Base-by-base conservation (phyloP, 2,329 filamentous ascomycete genomes). In the Trematosphaeria pertusa region DNA sequence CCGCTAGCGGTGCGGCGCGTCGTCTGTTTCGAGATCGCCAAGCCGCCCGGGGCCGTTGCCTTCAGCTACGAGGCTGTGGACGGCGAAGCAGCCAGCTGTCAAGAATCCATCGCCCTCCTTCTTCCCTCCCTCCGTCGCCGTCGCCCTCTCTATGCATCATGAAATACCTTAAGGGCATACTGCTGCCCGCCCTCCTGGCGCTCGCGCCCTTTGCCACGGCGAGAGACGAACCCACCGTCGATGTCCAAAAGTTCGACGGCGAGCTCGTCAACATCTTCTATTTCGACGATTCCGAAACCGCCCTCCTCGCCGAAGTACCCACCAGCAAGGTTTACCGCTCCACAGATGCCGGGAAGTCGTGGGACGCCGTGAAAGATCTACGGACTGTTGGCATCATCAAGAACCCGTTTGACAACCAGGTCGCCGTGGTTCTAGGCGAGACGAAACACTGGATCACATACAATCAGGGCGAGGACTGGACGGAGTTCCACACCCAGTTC, bases 241-340 rank as follows among this genome's bases (percentile, higher is more conserved):
- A 81, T 52, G 75, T 79, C 48, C 88, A 78, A 42, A 73, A 81
- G 36, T 89, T 97, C 74, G 77, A 87, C 34, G 78, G 85, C 61
- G 73, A 79, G 43, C 89, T 91, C 1, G 69, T 75, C 43, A 85
- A 86, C 67, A 77, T 97, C 56, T 88, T 88, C 74, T 99, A 96
- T 75, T 97, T 99, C 67, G 87, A 94, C 65, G 89, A 93, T 70
- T 92, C 89, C 57, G 87, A 96, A 69, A 83, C 88, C 40, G 79
- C 96, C 48, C 74, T 97, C 35, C 86, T 91, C 66, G 85, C 87
- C 61, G 88, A 96, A 68, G 65, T 77, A 38, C 71, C 79, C 11
- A 80, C 81, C 31, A 79, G 81, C 49, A 84, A 84, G 52, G 79
- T 96, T 40, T 91, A 87, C 72, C 86, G 89, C 50, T 96, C 93